Evolutionary conservation across 2,329 filamentous ascomycete genomes (phyloP), one percentile per base, ranked within the genome.

Genomic region (Didymella sp.): DNA sequence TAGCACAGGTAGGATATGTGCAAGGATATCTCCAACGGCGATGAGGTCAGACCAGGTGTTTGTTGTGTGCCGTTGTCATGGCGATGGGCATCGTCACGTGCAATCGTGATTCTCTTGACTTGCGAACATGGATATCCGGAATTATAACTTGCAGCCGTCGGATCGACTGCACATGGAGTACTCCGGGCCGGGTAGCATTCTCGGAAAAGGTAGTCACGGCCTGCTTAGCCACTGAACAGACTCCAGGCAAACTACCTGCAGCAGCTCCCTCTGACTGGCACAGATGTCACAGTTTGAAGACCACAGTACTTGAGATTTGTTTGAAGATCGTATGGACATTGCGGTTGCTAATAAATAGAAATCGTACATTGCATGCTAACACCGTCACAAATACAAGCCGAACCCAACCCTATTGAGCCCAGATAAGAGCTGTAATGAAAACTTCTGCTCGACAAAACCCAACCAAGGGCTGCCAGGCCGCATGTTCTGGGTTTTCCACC

Each of bases 311-410:
- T 5, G 4, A 22, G 6, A 40, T 40, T 5, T 27, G 24, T 15
- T 31, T 41, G 47, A n/a, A 43, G 38, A 52, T 19, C 13, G 13
- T 47, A 38, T 51, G 42, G 38, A 42, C 24, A 48, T 57, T 51
- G 47, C 25, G 30, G 38, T 43, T 58, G 51, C 40, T 53, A 61
- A 67, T 63, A 62, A 51, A 61, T 59, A 69, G 64, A 62, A 63
- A 59, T 69, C 64, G 63, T 73, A 71, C 62, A 74, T 73, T 72
- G 71, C 73, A 74, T 73, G 72, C 72, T 74, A 73, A 73, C 61
- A 68, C 68, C 67, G 53, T 68, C 66, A 73, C 63, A 73, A 72
- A 66, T 76, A 75, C 73, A 75, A 71, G 61, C 66, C 69, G 61
- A 65, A 66, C 64, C 68, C 66, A 69, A 66, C 59, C 66, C 64